Conservation (phyloP, 208 protist genomes). For the Leishmania tropica region DNA sequence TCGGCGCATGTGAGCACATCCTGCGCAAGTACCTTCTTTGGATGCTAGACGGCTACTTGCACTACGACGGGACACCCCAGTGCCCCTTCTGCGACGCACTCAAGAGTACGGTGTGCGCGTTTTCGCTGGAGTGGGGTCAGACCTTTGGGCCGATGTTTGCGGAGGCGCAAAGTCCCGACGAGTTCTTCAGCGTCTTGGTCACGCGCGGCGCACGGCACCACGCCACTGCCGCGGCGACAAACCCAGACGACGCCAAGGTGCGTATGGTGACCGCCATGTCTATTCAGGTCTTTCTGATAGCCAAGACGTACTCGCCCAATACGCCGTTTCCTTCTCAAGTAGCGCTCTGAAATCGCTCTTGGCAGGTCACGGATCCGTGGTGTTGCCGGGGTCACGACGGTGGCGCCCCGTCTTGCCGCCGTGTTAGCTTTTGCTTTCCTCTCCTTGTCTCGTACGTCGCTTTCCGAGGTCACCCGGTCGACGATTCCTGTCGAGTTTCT, state of each 20-base stretch:
- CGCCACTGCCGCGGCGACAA: too few species aligned
- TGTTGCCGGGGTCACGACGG: neutral
- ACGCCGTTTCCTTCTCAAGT: neutral
- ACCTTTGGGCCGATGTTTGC: neutral
- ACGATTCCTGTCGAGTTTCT: neutral
- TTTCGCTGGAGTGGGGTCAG: slow-evolving; percentile 21
- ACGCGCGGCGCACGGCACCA: neutral
- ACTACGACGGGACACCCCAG: slow-evolving; percentile 26
- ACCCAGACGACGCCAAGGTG: neutral
- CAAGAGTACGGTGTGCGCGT: slow-evolving; percentile 16
- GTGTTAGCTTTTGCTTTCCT: neutral
- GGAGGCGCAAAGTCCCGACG: neutral
- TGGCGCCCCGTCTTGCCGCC: neutral
- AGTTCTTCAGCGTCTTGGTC: neutral
- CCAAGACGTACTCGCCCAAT: neutral
- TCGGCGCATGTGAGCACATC: slow-evolving; percentile 1
- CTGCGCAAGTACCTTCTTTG: slow-evolving; percentile 17
- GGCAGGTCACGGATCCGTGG: neutral
- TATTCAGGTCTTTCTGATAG: slow-evolving; percentile 5
- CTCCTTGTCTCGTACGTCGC: neutral
- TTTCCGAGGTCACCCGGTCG: neutral
- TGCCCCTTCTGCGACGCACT: slow-evolving; percentile 28
- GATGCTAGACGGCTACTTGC: slow-evolving; percentile 26
- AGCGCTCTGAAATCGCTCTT: neutral
- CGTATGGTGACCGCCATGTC: neutral